Evolutionary conservation across 2,329 filamentous ascomycete genomes (phyloP), one percentile per base, ranked within the genome.

Genomic region (Fusarium protoensiforme): DNA sequence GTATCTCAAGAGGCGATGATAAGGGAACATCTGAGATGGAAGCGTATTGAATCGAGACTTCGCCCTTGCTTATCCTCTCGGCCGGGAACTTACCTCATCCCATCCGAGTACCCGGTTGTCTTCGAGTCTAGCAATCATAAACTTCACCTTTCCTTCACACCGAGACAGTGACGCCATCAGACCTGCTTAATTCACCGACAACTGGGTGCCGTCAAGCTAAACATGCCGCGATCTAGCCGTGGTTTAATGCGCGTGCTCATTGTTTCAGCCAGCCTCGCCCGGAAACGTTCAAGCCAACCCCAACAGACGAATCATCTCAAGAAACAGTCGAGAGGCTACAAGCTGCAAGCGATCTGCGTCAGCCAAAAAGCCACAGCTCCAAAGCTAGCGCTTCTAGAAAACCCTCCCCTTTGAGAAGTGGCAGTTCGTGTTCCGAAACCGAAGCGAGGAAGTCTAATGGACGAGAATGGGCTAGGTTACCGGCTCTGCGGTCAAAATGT

Each of bases 401-500:
- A 13, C 14, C n/a, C 13, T 31, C 48, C 27, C 57, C 43, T 53
- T 39, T 31, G 65, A 57, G 65, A 33, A 29, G 54, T 54, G 41
- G 48, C 71, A 74, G 31, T 35, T 63, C 67, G 71, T 74, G 61
- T 74, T 41, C 24, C 61, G 71, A 73, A 74, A 73, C 71, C 27
- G 8, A 74, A 65, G 71, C 68, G 59, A 62, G 63, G 31, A 68
- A 74, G 71, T 62, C 54, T 68, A 62, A 68, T 68, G 51, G 71
- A 73, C 71, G 35, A 65, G 56, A 65, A 67, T 46, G 59, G 71
- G 7, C 36, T 71, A 68, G 71, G 71, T 74, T 73, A 73, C 71
- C 71, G 71, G 68, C 61, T 72, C 67, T 74, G 35, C 74, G 71
- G 71, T 73, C 56, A 48, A 56, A 57, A 62, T 51, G 43, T 35